Evolutionary conservation across 1,139 yeast species (phyloP).

Genomic region (Eremothecium gossypii): DNA sequence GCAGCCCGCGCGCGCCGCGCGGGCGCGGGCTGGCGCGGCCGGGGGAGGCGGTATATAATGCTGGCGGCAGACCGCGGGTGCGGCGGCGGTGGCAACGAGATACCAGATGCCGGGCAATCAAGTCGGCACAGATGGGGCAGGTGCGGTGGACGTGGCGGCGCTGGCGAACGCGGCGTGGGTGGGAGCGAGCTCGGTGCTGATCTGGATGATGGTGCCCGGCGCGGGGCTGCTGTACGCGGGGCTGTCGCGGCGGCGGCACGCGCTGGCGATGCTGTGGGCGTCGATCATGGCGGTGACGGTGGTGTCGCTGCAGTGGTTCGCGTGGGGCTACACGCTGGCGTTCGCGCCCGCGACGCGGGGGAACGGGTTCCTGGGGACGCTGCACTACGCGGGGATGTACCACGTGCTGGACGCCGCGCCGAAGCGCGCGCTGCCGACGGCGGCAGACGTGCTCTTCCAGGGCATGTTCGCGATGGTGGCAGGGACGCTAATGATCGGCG

Average conservation of each 20-base stretch:
- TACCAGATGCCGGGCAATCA: no score
- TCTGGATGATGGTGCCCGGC: constrained; percentile 94
- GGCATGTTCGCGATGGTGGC: constrained; percentile 94
- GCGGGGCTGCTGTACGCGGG: constrained; percentile 88
- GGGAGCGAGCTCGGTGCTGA: constrained; percentile 63
- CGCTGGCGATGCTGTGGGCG: constrained; percentile 87
- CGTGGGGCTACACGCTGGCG: constrained; percentile 90
- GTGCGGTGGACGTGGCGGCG: background rate
- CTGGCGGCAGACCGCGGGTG: no score
- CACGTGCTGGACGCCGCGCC: constrained; percentile 78
- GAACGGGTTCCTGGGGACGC: constrained; percentile 60
- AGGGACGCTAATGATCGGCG: constrained; percentile 90
- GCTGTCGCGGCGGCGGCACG: constrained; percentile 84
- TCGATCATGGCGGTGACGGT: constrained; percentile 79
- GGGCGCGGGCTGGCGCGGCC: no score
- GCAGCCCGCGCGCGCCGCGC: no score
- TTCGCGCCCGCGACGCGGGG: constrained; percentile 65
- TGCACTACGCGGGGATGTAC: constrained; percentile 70
- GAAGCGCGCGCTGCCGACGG: constrained; percentile 53
- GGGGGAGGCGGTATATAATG: no score
- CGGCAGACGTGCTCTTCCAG: constrained; percentile 68
- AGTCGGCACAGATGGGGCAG: no score
- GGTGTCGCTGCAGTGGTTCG: constrained; percentile 88
- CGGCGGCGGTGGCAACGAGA: no score
- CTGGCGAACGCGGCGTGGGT: constrained; percentile 84